Evolutionary conservation across 23 red algal species (phyloP).

Genomic region (Agarophyton chilense): DNA sequence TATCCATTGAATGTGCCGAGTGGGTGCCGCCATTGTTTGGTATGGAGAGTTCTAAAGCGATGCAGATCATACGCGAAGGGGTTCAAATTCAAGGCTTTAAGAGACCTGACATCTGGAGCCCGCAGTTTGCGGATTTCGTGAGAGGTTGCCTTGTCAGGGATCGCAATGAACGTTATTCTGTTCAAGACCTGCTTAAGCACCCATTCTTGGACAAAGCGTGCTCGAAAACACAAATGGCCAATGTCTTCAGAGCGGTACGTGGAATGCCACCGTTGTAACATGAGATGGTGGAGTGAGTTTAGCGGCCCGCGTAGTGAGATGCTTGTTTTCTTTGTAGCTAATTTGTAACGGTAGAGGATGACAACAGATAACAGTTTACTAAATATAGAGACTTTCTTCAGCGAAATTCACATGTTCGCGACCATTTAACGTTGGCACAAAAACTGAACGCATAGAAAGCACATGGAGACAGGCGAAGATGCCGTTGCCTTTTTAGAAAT

Average conservation of each 20-base stretch:
- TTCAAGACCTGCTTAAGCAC: constrained; percentile 76
- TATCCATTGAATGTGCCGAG: constrained; percentile 93
- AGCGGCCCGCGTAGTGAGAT: background rate
- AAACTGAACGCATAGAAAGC: background rate
- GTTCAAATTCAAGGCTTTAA: constrained; percentile 72
- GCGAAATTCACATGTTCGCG: background rate
- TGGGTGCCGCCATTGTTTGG: constrained; percentile 87
- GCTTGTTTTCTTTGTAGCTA: constrained; percentile 43
- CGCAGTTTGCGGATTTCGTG: constrained; percentile 88
- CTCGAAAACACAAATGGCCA: constrained; percentile 46
- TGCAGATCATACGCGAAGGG: constrained; percentile 85
- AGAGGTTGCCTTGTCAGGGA: constrained; percentile 73
- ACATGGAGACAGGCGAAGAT: background rate
- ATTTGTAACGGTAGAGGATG: constrained; percentile 13
- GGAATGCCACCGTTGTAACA: constrained; percentile 30
- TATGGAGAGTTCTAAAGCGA: constrained; percentile 75
- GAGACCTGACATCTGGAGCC: constrained; percentile 78
- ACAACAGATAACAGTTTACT: constrained; percentile 41
- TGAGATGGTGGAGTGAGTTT: background rate
- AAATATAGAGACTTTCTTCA: background rate
- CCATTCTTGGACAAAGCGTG: constrained; percentile 82
- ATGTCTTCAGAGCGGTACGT: constrained; percentile 62
- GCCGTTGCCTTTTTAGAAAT: background rate
- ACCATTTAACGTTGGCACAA: too few species aligned
- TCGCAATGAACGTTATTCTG: constrained; percentile 64